Evolutionary conservation across 176 grass and related monocot species (phyloP).

Genomic region (Urochloa ruziziensis): DNA sequence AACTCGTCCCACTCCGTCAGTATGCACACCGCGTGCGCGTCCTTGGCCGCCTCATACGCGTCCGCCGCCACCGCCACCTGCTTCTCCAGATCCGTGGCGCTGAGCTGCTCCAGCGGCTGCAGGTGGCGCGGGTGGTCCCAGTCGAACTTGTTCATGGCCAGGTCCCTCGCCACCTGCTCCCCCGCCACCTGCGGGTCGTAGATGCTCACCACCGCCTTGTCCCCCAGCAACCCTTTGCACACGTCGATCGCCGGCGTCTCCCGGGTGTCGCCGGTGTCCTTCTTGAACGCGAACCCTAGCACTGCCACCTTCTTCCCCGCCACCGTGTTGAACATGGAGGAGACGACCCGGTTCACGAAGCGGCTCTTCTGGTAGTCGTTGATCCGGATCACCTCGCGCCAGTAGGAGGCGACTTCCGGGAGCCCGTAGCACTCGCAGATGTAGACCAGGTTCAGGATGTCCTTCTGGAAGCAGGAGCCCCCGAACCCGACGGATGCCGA

Average conservation of each 20-base stretch:
- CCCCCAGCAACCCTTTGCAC: conserved; percentile 37
- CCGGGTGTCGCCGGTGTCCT: conserved; percentile 40
- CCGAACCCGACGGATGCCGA: conserved; percentile 40
- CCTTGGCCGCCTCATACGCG: conserved; percentile 38
- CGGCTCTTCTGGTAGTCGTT: conserved; percentile 49
- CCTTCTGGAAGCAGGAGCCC: conserved; percentile 54
- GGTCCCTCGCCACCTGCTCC: conserved; percentile 70
- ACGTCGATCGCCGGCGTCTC: conserved; percentile 55
- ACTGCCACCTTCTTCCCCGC: conserved; percentile 45
- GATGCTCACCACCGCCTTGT: conserved; percentile 59
- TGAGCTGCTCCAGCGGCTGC: conserved; percentile 69
- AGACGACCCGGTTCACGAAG: conserved; percentile 41
- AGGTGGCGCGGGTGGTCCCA: conserved; percentile 83
- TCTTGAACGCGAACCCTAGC: conserved; percentile 50
- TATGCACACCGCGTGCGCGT: conserved; percentile 50
- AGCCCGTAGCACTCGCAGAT: conserved; percentile 55
- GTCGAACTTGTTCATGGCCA: conserved; percentile 77
- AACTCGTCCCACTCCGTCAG: conserved; percentile 64
- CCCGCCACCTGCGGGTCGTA: conserved; percentile 78
- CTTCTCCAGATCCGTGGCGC: conserved; percentile 4
- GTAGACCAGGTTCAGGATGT: conserved; percentile 57
- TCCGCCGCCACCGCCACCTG: conserved; percentile 32
- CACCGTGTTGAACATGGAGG: conserved; percentile 55
- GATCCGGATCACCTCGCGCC: conserved; percentile 40
- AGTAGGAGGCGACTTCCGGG: conserved; percentile 41